These are phyloP conservation scores for Pseudogymnoascus sp. DNA, from an alignment of 2,329 filamentous ascomycete species.

Conservation along the genomic window DNA sequence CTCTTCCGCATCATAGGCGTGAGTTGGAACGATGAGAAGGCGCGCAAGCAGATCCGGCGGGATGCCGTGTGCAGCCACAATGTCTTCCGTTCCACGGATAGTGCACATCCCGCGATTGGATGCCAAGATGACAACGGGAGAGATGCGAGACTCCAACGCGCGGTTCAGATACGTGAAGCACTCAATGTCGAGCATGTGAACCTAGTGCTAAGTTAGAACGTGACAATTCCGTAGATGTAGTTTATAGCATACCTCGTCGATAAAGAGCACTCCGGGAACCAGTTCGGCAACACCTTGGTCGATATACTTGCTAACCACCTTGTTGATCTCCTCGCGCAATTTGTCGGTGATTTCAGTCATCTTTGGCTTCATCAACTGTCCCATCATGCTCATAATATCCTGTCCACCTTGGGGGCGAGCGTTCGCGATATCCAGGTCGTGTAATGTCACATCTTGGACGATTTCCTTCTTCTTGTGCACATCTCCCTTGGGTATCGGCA, in stretches of 20 bases:
- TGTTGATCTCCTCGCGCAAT: slow-evolving; percentile 91
- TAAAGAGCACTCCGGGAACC: slow-evolving; percentile 96
- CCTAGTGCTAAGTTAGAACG: slow-evolving; percentile 40
- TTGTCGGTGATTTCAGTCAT: slow-evolving; percentile 99
- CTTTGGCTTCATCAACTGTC: slow-evolving; percentile 98
- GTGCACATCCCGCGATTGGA: slow-evolving; percentile 93
- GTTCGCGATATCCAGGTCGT: slow-evolving; percentile 94
- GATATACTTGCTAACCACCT: slow-evolving; percentile 98
- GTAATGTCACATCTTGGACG: slow-evolving; percentile 94
- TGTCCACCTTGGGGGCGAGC: slow-evolving; percentile 91
- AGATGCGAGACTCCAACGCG: slow-evolving; percentile 89
- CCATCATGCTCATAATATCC: slow-evolving; percentile 99
- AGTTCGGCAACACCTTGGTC: slow-evolving; percentile 96
- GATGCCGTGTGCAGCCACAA: slow-evolving; percentile 84
- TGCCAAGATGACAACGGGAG: slow-evolving; percentile 92
- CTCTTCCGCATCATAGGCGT: slow-evolving; percentile 78
- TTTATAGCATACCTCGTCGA: slow-evolving; percentile 68
- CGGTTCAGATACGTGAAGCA: slow-evolving; percentile 99
- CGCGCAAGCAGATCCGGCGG: slow-evolving; percentile 88
- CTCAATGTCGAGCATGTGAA: slow-evolving; percentile 99
- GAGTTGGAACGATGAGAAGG: slow-evolving; percentile 91
- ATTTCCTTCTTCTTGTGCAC: slow-evolving; percentile 99
- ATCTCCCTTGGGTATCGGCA: slow-evolving; percentile 96
- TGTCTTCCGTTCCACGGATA: slow-evolving; percentile 76
- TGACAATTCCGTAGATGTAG: background rate